Base-by-base conservation (phyloP, 2,329 filamentous ascomycete species). In the Fusarium newnesense region DNA sequence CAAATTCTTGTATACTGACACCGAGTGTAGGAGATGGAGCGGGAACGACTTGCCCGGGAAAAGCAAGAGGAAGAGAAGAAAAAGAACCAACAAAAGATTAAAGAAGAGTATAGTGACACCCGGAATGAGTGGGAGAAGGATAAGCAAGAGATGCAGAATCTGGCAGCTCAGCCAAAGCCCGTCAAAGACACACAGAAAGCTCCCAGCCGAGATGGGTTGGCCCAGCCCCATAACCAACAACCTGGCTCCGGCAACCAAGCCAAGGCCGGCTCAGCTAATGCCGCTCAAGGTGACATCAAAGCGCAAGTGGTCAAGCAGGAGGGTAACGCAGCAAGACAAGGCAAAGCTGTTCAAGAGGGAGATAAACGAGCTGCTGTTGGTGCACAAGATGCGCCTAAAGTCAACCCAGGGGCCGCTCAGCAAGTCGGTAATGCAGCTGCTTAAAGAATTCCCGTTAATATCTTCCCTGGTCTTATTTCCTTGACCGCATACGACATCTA, bases 111-210 rank as follows among this genome's bases (percentile, higher is more conserved):
- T 79, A 90, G 92, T 57, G 92, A 96, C 72, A 85, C 92, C 34
- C 92, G 89, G 70, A 87, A 86, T 47, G 93, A 98, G 80, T 97
- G 95, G 94, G 93, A 97, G 79, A 92, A 95, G 81, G 96, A 98
- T 80, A 97, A 96, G 84, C 88, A 91, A 9, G 90, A 92, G 43
- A 92, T 98, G 76, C 89, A 93, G 74, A 89, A 94, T 69, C 85
- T 93, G 60, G 89, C 71, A 61, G 67, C 74, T 36, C 69, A 79
- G 54, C 75, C 76, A 44, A 70, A 63, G 28, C 47, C 59, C 21
- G 56, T 50, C 46, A 66, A 72, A 24, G 69, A 70, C 21, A 52
- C 60, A 52, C 72, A 54, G 39, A 73, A 76, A 43, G 58, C 69
- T 34, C 64, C 68, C 16, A 73, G 61, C 16, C 61, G 72, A 64